Evolutionary conservation across 2,329 filamentous ascomycete species (phyloP), one percentile per base, ranked within the genome.

Genomic region (Leptodontidium sp.): DNA sequence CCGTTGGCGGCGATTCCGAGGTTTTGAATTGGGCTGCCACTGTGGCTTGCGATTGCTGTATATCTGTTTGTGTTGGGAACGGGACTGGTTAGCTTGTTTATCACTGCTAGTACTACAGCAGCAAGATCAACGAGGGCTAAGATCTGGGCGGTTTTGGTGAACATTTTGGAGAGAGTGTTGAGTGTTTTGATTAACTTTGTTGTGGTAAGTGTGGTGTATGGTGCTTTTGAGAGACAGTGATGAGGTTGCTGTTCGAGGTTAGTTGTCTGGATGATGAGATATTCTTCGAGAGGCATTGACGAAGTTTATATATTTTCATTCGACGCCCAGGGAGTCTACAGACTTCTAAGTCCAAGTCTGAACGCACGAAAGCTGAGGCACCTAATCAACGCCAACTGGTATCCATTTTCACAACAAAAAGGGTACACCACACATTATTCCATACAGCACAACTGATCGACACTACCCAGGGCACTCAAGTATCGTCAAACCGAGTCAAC

Each of bases 71-170:
- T 5, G 43, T 45, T 45, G 43, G 43, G 11, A 14, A 45, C 12
- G 11, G 43, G 17, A 15, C 43, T 11, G 11, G 43, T 45, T 14
- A 11, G 43, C 43, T 45, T 4, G 17, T 45, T 4, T 14, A 1
- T 45, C 4, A 45, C 17, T 29, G 61, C 62, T 64, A 65, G 71
- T 29, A 65, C 67, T 50, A 70, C 71, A 15, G 57, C 26, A 53
- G 70, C 68, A 7, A 73, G 61, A 57, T 53, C 61, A 32, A 66
- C 69, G 45, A 74, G 38, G 57, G 61, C 45, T 21, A 70, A 65
- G 52, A 69, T 47, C 66, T 72, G 35, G 61, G 66, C 52, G 47
- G 59, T 64, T 45, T 73, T 73, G 67, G 68, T 67, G 50, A 38
- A 70, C 70, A 73, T 74, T 43, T 65, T 72, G 61, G 61, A n/a